Evolutionary conservation across 495 filamentous ascomycete species (phyloP).

Genomic region (Talaromyces trachyspermus): DNA sequence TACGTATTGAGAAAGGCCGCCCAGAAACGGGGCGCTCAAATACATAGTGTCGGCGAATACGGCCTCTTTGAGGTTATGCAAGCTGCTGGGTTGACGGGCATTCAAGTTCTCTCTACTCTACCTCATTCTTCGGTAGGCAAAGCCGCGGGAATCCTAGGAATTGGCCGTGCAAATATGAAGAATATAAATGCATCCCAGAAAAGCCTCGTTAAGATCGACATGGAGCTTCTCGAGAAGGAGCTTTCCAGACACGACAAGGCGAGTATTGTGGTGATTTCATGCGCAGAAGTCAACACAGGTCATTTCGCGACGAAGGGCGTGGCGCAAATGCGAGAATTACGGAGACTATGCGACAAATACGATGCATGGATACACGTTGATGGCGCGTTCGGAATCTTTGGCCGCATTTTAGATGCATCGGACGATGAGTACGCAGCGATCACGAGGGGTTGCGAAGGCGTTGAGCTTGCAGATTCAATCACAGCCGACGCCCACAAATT

Average conservation of each 20-base stretch:
- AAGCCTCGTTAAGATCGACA: slow-evolving; percentile 59
- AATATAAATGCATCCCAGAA: slow-evolving; percentile 44
- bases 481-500: slow-evolving; percentile 83
- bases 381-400: slow-evolving; percentile 85
- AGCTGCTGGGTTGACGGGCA: slow-evolving; percentile 50
- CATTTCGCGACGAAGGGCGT: slow-evolving; percentile 59
- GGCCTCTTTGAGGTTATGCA: slow-evolving; percentile 63
- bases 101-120: slow-evolving; percentile 73
- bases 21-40: slow-evolving; percentile 23
- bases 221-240: slow-evolving; percentile 49
- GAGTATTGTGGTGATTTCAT: slow-evolving; percentile 70
- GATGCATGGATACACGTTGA: slow-evolving; percentile 88
- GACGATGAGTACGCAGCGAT: slow-evolving; percentile 50
- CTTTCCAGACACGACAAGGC: slow-evolving; percentile 45
- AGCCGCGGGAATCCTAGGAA: slow-evolving; percentile 70
- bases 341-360: slow-evolving; percentile 64
- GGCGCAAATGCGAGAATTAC: slow-evolving; percentile 54
- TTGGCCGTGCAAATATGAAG: slow-evolving; percentile 64
- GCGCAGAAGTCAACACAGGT: slow-evolving; percentile 89
- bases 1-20: slow-evolving; percentile 45
- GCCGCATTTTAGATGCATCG: slow-evolving; percentile 47
- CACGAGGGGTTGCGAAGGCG: slow-evolving; percentile 46
- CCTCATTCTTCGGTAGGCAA: slow-evolving; percentile 79
- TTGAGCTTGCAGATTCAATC: slow-evolving; percentile 85
- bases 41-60: slow-evolving; percentile 52